phyloP scores from a whole-genome alignment of 192 early-diverging fungal species.

The Ambispora gerdemannii region DNA sequence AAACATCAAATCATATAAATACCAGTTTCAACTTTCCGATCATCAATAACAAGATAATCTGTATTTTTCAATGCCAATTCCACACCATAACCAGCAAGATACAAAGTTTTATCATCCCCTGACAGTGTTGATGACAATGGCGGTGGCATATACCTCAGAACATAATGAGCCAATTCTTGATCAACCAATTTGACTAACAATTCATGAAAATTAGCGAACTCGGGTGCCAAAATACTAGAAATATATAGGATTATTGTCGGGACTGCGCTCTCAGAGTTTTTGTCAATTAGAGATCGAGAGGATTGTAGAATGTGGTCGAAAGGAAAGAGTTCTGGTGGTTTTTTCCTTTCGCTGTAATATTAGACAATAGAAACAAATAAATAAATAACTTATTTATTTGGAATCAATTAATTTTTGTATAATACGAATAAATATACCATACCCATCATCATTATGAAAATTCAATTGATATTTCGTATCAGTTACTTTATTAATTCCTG shows the following conservation, averaged over 20 bases:
- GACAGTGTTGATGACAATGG: too few species aligned
- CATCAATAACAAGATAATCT: conserved; percentile 95
- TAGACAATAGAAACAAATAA: neutral
- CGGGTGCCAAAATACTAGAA: conserved; percentile 54
- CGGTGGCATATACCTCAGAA: conserved; percentile 60
- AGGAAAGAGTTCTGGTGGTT: conserved; percentile 39
- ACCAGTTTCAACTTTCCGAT: conserved; percentile 63
- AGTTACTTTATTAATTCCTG: conserved; percentile 33
- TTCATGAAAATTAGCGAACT: conserved; percentile 59
- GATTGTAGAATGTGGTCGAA: conserved; percentile 61
- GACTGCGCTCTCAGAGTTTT: neutral
- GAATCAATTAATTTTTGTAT: conserved; percentile 22
- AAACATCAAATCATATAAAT: conserved; percentile 6
- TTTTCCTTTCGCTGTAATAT: neutral
- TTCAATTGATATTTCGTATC: conserved; percentile 23
- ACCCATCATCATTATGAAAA: too few species aligned
- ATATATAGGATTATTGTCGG: conserved; percentile 68
- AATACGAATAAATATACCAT: too few species aligned
- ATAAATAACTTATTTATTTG: too few species aligned
- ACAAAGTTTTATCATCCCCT: conserved; percentile 35
- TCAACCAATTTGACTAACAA: conserved; percentile 50
- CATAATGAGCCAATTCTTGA: conserved; percentile 52
- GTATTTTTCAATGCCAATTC: conserved; percentile 93
- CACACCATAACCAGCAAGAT: conserved; percentile 86
- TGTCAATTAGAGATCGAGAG: neutral